Evolutionary conservation across 1,139 yeast genomes (phyloP).

Genomic region (Geotrichum cucujoidarum): DNA sequence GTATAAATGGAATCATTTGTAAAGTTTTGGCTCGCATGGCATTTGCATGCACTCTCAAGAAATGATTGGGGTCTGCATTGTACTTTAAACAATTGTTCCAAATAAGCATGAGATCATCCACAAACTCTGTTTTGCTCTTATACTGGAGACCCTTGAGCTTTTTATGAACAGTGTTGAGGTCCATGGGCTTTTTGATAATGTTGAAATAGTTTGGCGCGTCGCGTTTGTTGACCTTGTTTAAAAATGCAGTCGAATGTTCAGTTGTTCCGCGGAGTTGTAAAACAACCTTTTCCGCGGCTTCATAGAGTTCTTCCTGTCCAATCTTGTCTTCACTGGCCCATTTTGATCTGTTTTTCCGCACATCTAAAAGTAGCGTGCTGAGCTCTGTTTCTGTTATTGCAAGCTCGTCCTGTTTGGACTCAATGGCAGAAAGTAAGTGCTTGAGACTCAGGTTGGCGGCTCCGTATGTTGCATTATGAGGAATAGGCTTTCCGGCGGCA

Average conservation of each 20-base stretch:
- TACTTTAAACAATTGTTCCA: slow-evolving; percentile 93
- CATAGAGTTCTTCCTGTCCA: slow-evolving; percentile 96
- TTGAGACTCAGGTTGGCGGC: slow-evolving; percentile 79
- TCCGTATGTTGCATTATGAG: slow-evolving; percentile 53
- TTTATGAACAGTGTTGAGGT: slow-evolving; percentile 87
- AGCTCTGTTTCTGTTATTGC: slow-evolving; percentile 80
- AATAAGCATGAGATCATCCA: slow-evolving; percentile 86
- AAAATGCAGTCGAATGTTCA: slow-evolving; percentile 93
- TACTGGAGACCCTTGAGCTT: slow-evolving; percentile 79
- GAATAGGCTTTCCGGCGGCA: slow-evolving; percentile 19
- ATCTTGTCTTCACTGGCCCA: slow-evolving; percentile 94
- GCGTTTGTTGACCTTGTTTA: slow-evolving; percentile 89
- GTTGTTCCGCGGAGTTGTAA: slow-evolving; percentile 85
- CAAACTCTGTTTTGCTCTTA: slow-evolving; percentile 79
- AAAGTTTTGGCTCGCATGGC: slow-evolving; percentile 93
- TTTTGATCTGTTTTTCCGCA: slow-evolving; percentile 88
- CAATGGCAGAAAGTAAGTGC: slow-evolving; percentile 73
- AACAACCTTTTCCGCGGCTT: slow-evolving; percentile 94
- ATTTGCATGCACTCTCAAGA: slow-evolving; percentile 81
- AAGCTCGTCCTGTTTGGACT: slow-evolving; percentile 67
- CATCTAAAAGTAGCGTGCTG: slow-evolving; percentile 82
- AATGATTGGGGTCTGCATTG: slow-evolving; percentile 94
- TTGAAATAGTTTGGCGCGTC: slow-evolving; percentile 96
- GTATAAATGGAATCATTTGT: slow-evolving; percentile 73
- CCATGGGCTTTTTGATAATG: slow-evolving; percentile 93